phyloP scores from a whole-genome alignment of 2,329 filamentous ascomycete genomes.

The Clarireedia monteithiana region DNA sequence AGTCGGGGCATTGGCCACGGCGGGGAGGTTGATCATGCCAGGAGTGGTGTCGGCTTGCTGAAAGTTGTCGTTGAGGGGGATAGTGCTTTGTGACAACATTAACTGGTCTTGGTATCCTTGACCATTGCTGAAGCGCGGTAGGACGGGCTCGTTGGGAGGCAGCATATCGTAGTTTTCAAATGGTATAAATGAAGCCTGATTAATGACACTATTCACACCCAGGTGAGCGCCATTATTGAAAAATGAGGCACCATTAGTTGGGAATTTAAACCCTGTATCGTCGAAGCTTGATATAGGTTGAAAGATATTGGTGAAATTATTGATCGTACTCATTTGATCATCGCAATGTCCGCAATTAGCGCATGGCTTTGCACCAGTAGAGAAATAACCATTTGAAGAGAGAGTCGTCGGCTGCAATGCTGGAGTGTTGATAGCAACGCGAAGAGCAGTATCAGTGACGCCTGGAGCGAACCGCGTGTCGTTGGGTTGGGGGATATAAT shows the following conservation, averaged over 20 bases:
- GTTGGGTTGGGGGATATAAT: no score
- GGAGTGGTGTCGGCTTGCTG: neutral
- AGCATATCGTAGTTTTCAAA: no score
- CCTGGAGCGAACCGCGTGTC: no score
- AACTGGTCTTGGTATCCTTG: neutral
- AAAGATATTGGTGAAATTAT: neutral
- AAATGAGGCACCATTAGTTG: no score
- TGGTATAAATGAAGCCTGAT: no score
- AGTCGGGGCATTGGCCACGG: neutral
- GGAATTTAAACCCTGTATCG: no score
- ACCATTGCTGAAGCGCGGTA: neutral
- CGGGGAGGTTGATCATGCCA: neutral
- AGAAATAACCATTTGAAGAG: neutral
- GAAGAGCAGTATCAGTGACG: no score
- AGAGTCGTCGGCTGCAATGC: neutral
- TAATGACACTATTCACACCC: no score
- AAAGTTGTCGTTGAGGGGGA: neutral
- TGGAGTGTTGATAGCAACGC: neutral
- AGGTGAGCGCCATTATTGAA: no score
- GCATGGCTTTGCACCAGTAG: neutral
- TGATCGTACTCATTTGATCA: no score
- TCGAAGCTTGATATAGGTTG: neutral
- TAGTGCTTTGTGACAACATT: neutral
- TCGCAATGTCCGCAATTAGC: neutral
- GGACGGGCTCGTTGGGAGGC: neutral